Evolutionary conservation across 257 asterid species (phyloP).

Genomic region (Marsdenia floribunda): DNA sequence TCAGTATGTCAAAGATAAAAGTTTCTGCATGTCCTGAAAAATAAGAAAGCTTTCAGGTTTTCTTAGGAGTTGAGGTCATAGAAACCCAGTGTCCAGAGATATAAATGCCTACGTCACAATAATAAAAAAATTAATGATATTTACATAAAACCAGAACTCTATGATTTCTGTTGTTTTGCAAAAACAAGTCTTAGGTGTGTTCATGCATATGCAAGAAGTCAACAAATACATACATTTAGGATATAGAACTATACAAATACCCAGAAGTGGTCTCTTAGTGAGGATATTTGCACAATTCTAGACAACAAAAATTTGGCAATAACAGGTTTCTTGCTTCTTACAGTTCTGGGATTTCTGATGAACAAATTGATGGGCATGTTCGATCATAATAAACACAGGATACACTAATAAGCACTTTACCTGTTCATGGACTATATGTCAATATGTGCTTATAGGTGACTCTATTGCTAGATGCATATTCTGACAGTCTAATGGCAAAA

Average conservation of each 20-base stretch:
- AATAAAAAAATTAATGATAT: background rate
- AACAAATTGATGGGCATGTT: background rate
- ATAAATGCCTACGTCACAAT: background rate
- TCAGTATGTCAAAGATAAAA: conserved; percentile 72
- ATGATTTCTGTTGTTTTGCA: background rate
- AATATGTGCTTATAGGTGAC: background rate
- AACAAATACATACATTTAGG: background rate
- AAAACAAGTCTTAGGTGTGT: background rate
- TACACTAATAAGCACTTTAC: background rate
- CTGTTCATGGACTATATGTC: background rate
- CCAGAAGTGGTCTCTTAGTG: background rate
- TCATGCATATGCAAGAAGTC: background rate
- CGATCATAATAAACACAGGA: background rate
- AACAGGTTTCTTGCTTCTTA: background rate
- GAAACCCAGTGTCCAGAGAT: background rate
- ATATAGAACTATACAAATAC: background rate
- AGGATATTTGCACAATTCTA: background rate
- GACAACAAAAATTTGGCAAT: background rate
- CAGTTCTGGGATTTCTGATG: background rate
- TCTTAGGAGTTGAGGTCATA: background rate
- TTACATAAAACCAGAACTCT: background rate
- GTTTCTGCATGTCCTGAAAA: conserved; percentile 83
- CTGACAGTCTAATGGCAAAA: background rate
- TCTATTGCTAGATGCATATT: background rate
- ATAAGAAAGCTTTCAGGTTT: background rate